Evolutionary conservation across 2,329 filamentous ascomycete species (phyloP), one percentile per base, ranked within the genome.

Genomic region (Pseudogymnoascus sp.): DNA sequence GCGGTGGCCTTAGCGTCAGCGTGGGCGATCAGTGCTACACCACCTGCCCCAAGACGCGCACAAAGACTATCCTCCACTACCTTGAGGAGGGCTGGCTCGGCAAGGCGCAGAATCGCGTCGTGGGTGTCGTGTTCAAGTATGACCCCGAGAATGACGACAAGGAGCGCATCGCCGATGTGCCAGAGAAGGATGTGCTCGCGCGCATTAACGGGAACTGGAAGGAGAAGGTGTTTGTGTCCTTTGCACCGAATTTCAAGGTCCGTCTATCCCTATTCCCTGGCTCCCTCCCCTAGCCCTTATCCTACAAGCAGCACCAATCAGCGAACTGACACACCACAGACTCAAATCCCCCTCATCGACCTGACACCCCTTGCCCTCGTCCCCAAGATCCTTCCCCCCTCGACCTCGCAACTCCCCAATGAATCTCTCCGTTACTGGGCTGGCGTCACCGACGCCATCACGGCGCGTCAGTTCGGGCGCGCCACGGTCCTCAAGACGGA

Each of bases 81-180:
- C 80, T 93, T 63, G 93, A 97, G 72, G 93, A 97, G 70, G 92
- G 93, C 60, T 99, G 95, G 93, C 82, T 97, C 31, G 91, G 93
- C 56, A 90, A 91, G 68, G 85, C 91, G 19, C 93, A 96, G 70
- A 96, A 97, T 76, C 92, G 89, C 72, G 88, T 99, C 37, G 87
- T 96, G 65, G 95, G 95, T 17, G 86, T 97, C 62, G 83, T 97
- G 63, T 99, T 96, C 82, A 88, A 84, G 60, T 96, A 96, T 69
- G 89, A 96, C 71, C 89, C 92, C 0, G 85, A 90, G 21, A 93
- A 93, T 64, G 93, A 97, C 74, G 85, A 84, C 73, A 91, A 88
- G 75, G 86, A 79, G 4, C 87, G 84, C 69, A 88, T 97, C 70
- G 91, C 88, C 77, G 93, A 97, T 66, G 91, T 99, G 0, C 84